A percentile compares a stretch with the other conserved stretches of the same genome.
These are phyloP conservation scores for Lactifluus pinguis DNA, from an alignment of 768 basidiomycete species.

Conservation along the genomic window DNA sequence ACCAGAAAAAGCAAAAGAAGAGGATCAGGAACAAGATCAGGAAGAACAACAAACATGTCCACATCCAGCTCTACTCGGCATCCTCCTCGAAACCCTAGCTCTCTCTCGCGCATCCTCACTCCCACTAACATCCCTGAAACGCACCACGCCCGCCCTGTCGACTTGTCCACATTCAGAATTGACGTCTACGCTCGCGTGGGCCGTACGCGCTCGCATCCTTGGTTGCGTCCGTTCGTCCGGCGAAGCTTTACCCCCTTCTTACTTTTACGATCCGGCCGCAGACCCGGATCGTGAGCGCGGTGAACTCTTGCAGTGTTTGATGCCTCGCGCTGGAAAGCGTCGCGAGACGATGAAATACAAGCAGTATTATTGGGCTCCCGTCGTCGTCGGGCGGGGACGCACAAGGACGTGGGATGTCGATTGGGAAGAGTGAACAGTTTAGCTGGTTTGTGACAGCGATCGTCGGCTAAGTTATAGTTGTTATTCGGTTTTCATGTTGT, in stretches of 20 bases:
- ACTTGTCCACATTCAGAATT: neutral
- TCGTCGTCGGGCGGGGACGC: constrained; percentile 24
- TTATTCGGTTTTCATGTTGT: neutral
- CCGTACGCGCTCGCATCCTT: constrained; percentile 9
- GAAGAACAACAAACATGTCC: constrained; percentile 8
- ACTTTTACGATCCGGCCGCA: constrained; percentile 12
- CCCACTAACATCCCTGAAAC: neutral
- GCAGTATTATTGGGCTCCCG: constrained; percentile 73
- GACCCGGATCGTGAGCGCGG: constrained; percentile 18
- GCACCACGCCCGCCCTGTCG: neutral
- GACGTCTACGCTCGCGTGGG: constrained; percentile 12
- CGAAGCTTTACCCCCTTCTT: constrained; percentile 13
- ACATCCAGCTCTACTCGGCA: constrained; percentile 12
- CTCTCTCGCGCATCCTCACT: constrained; percentile 18
- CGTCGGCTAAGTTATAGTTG: constrained; percentile 9
- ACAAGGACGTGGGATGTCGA: constrained; percentile 19
- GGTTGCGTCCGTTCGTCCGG: constrained; percentile 11
- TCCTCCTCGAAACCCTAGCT: constrained; percentile 16
- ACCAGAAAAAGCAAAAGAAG: too few relatives aligned
- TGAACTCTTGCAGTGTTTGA: constrained; percentile 8
- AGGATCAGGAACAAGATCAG: too few relatives aligned
- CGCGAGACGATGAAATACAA: constrained; percentile 77
- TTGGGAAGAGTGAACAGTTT: constrained; percentile 19
- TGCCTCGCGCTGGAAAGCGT: constrained; percentile 59
- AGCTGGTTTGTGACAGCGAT: neutral